Conservation (phyloP, 371 early-diverging fungal species). For the Mucor saturninus region DNA sequence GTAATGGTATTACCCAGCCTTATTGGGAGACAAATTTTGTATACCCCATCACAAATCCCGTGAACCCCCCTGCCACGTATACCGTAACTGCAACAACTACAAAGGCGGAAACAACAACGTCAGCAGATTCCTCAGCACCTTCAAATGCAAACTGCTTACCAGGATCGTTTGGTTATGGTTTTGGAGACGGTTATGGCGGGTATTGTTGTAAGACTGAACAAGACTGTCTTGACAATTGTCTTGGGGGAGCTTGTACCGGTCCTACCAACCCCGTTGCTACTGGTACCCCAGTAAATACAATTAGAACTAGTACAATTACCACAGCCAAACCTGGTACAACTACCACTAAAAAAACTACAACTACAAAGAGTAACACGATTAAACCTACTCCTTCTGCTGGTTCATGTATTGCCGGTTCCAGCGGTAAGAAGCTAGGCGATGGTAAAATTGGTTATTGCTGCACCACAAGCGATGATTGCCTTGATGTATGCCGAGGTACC, state of each 20-base stretch:
- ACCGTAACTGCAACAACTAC: constrained; percentile 5
- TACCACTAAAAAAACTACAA: background rate
- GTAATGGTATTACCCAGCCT: constrained; percentile 52
- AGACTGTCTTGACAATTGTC: constrained; percentile 19
- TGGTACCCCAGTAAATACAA: background rate
- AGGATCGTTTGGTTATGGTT: constrained; percentile 11
- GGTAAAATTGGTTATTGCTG: constrained; percentile 31
- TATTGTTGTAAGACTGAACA: constrained; percentile 13
- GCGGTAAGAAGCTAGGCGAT: constrained; percentile 16
- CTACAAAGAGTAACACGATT: background rate
- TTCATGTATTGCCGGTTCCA: constrained; percentile 20
- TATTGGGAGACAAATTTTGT: constrained; percentile 52
- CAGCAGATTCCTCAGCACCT: background rate
- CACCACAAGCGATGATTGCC: constrained; percentile 21
- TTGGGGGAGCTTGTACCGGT: constrained; percentile 17
- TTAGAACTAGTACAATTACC: background rate
- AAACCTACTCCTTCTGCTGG: constrained; percentile 1
- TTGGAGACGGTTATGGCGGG: constrained; percentile 20
- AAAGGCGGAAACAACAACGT: background rate
- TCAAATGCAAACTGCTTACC: background rate
- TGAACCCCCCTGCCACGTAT: background rate
- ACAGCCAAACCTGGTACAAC: background rate
- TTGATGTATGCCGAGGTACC: constrained; percentile 16
- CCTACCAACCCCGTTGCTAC: constrained; percentile 2
- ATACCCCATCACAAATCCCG: constrained; percentile 34